Base-by-base conservation (phyloP, 805 yeast species). In the Pichia nakasei region DNA sequence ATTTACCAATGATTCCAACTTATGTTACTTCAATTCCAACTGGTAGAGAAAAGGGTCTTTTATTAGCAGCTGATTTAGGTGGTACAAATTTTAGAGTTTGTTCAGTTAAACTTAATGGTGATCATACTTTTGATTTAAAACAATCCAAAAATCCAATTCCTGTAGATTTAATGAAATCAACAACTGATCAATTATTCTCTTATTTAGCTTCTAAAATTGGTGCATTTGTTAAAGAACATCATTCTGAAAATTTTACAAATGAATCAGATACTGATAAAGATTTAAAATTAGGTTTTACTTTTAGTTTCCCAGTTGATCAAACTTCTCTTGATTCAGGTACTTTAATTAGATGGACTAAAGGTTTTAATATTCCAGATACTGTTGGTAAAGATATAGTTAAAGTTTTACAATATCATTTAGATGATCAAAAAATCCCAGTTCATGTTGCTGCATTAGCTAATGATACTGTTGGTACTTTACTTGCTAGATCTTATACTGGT, bases 71-170 rank as follows among this genome's bases (percentile, higher is more conserved):
- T 5, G 97, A 91, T 59, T 71, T 91, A 42, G 98, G 98, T 49
- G 97, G 97, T 41, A 89, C 97, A 46, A 89, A 93, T 63, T 87
- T 91, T 66, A 74, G 98, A 56, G 96, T 93, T 22, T 88, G 97
- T 60, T 87, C 96, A 2, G 89, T 91, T 26, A 61, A 72, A 32
- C 71, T 91, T 54, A 69, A 73, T 40, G 94, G 94, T 42, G 80
- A 80, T 56, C 86, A 85, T 52, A 80, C 91, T n/a, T 88, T 82
- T 61, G 69, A 73, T 21, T 65, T 89, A 48, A 76, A 77, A 52
- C 96, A 91, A 61, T 66, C 78, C 41, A 89, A 91, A 64, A 73
- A 73, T 49, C 82, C 81, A 46, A 84, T 93, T 37, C 96, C 97
- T 2, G 70, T 72, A 22, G 88, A 81, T 41, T 68, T 85, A 52